Evolutionary conservation across 352 stramenopile genomes (phyloP), one percentile per base, ranked within the genome.

Genomic region (Phytopythium boreale): DNA sequence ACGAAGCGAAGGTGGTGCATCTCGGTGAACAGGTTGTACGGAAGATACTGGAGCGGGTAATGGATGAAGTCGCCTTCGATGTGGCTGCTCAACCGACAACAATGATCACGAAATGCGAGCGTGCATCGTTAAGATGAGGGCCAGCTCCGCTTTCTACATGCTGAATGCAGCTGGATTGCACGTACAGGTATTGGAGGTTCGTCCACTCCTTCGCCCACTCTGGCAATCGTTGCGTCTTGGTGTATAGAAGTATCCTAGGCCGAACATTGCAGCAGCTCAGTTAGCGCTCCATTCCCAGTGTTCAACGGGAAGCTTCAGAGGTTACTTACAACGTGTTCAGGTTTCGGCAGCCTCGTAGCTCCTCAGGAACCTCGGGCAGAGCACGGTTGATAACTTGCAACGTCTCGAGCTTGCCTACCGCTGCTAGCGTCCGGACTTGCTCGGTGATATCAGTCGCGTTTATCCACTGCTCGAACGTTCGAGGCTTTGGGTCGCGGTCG

Each of bases 371-470:
- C 20, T 53, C 59, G 4, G 71, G 63, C 0, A 85, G 22, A 24
- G 66, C 66, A 5, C 62, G 67, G n/a, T 85, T 85, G 39, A 80
- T 65, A 26, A 85, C 67, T 51, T 82, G 70, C n/a, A 85, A 61
- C 1, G 66, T 69, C 46, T 72, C 66, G 12, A 85, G 64, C 36
- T 78, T 41, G 0, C 74, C 74, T 41, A 66, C 69, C 15, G 59
- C 56, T 12, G 76, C 74, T 1, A 82, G 17, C 4, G 65, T 36
- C 17, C 63, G 56, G 11, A 85, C 63, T 52, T 73, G 37, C 8
- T 72, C 57, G 1, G 71, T 76, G 36, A 69, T 70, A 29, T 82
- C 70, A 12, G 68, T 56, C 5, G 71, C 64, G 31, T 79, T 59
- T 4, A 71, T 62, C 76, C 74, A 85, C 37, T 80, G 63, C 8